Base-by-base conservation (phyloP, 371 early-diverging fungal species). In the Lichtheimia hyalospora region DNA sequence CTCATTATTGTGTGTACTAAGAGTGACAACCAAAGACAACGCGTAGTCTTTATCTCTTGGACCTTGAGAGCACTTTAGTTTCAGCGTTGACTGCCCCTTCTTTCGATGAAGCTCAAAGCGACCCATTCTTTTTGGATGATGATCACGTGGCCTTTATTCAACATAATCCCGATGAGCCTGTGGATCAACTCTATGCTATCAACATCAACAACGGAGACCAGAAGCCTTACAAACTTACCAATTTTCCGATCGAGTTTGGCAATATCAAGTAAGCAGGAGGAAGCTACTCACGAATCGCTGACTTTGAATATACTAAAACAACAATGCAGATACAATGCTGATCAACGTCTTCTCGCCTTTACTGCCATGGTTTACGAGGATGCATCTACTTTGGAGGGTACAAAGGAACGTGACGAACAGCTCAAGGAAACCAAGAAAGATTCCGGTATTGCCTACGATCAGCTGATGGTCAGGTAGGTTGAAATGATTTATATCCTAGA, bases 391-490 rank as follows among this genome's bases (percentile, higher is more conserved):
- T 60, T 84, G 20, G 70, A 79, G 12, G 73, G 71, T 42, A 70
- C 82, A 49, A 67, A 75, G 51, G 57, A 75, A 16, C 67, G 66
- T 51, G 82, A 81, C 39, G 68, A 73, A 16, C 59, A 83, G 21
- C 57, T 66, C n/a, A 68, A 71, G 62, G 53, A 48, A n/a, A 66
- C 54, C 28, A 79, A 81, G 62, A 77, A 66, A 51, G 86, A 86
- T 53, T 75, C 79, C 0, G 84, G 74, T 13, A 28, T 82, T 21
- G 84, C 77, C 10, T 87, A 71, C 69, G 87, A 89, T 51, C 58
- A 81, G 12, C 69, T 90, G 28, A 87, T 86, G 80, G 85, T 90
- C 44, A 76, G 77, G 77, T 74, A 62, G 62, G 40, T 16, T 28
- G 51, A 14, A 13, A 28, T 42, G n/a, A n/a, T n/a, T n/a, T n/a